phyloP scores from a whole-genome alignment of 306 rosid genomes.

The Vigna nakashimae region DNA sequence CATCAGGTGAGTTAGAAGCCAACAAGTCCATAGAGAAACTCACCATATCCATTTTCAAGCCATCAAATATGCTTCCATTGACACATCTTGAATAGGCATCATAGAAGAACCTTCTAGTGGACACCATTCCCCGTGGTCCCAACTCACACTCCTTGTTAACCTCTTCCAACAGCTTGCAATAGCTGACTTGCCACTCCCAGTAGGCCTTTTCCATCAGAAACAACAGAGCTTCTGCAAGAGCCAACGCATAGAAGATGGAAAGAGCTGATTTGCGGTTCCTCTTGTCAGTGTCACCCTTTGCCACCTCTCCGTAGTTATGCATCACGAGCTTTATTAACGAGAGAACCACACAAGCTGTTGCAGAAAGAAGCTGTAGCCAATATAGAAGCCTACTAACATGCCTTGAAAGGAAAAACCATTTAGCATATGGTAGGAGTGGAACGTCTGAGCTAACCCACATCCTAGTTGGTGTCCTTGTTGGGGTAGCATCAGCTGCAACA shows the following conservation, averaged over 20 bases:
- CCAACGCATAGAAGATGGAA: slow-evolving; percentile 71
- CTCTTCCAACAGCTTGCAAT: slow-evolving; percentile 65
- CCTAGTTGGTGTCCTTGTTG: slow-evolving; percentile 58
- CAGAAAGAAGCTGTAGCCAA: slow-evolving; percentile 88
- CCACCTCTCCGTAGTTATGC: slow-evolving; percentile 66
- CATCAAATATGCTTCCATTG: slow-evolving; percentile 80
- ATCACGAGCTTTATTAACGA: slow-evolving; percentile 68
- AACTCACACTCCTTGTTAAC: slow-evolving; percentile 68
- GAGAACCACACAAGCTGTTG: slow-evolving; percentile 74
- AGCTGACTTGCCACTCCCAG: slow-evolving; percentile 75
- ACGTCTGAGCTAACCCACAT: slow-evolving; percentile 74
- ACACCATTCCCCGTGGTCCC: slow-evolving; percentile 65
- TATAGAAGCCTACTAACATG: slow-evolving; percentile 76
- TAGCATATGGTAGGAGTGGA: slow-evolving; percentile 75
- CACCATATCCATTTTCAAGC: slow-evolving; percentile 87
- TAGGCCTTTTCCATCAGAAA: slow-evolving; percentile 78
- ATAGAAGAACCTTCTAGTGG: slow-evolving; percentile 76
- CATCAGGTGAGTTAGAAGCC: slow-evolving; percentile 72
- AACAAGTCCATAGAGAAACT: slow-evolving; percentile 72
- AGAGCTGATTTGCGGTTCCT: slow-evolving; percentile 69
- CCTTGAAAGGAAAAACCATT: slow-evolving; percentile 68
- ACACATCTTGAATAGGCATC: slow-evolving; percentile 88
- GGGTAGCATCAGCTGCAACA: slow-evolving; percentile 19
- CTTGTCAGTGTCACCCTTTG: slow-evolving; percentile 72
- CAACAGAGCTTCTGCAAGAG: slow-evolving; percentile 83